Conservation (phyloP, 228 moss, liverwort and hornwort genomes). For the Sphagnum fallax region DNA sequence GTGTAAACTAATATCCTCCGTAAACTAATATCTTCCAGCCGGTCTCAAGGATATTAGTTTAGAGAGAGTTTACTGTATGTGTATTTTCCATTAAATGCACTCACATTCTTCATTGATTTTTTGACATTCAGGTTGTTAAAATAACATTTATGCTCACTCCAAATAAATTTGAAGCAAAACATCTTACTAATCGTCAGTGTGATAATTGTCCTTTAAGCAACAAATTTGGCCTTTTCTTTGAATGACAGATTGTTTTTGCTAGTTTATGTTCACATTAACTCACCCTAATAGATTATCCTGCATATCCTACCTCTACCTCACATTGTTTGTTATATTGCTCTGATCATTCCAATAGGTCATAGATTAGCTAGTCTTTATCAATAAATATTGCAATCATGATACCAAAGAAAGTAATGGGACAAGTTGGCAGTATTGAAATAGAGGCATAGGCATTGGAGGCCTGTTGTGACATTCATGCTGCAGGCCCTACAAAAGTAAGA, state of each 20-base stretch:
- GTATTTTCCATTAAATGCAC: too few relatives aligned
- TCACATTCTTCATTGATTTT: background rate
- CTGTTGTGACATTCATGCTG: constrained; percentile 68
- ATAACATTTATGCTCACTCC: constrained; percentile 81
- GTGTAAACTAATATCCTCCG: too few relatives aligned
- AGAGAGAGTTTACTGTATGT: too few relatives aligned
- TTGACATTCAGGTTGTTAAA: constrained; percentile 49
- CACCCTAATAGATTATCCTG: too few relatives aligned
- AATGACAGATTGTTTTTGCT: background rate
- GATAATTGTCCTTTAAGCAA: background rate
- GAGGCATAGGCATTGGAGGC: constrained; percentile 70
- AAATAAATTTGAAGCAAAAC: constrained; percentile 91
- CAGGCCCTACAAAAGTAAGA: constrained; percentile 82
- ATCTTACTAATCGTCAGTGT: constrained; percentile 64
- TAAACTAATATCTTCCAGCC: too few relatives aligned
- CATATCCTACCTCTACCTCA: background rate
- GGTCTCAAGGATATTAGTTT: too few relatives aligned
- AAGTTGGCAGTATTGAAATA: constrained; percentile 64
- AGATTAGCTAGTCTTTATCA: too few relatives aligned
- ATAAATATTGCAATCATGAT: too few relatives aligned
- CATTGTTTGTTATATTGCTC: background rate
- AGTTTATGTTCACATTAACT: too few relatives aligned
- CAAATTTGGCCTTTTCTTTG: background rate
- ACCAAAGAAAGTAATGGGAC: constrained; percentile 4
- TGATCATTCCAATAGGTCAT: background rate